A percentile compares a stretch with the other conserved stretches of the same genome.
Evolutionary conservation across 306 rosid species (phyloP).

Genomic region (Quillaja saponaria): DNA sequence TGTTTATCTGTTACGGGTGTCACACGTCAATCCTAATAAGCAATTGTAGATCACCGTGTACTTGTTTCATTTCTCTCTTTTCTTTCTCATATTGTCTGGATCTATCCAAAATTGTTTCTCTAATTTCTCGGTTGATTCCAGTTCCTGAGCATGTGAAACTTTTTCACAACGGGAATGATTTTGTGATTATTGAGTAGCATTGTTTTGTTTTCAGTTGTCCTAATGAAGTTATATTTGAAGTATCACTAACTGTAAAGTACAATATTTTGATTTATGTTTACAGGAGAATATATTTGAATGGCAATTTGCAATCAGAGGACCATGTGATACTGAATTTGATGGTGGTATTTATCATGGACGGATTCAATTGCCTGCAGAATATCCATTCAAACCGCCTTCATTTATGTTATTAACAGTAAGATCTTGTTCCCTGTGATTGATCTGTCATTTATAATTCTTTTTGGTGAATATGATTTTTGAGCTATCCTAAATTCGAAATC

Average conservation of each 20-base stretch:
- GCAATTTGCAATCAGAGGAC: conserved; percentile 89
- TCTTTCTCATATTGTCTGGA: not conserved
- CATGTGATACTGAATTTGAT: conserved; percentile 72
- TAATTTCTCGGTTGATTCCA: not conserved
- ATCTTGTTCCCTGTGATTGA: conserved; percentile 8
- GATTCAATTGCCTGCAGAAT: conserved; percentile 80
- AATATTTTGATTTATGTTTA: conserved; percentile 10
- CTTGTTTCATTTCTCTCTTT: not conserved
- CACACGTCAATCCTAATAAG: too few species aligned
- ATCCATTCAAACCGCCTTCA: conserved; percentile 92
- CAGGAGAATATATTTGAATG: conserved; percentile 97
- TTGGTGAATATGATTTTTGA: not conserved
- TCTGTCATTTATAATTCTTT: conserved; percentile 10
- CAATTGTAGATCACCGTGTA: too few species aligned
- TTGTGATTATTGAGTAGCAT: not conserved
- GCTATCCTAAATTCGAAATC: not conserved
- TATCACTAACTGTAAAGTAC: not conserved
- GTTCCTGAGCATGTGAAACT: not conserved
- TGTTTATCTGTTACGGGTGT: too few species aligned
- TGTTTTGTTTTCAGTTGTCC: not conserved
- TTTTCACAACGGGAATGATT: not conserved
- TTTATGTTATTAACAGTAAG: conserved; percentile 82
- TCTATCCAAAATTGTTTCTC: not conserved
- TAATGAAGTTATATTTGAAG: too few species aligned
- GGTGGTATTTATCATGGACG: conserved; percentile 91